These are phyloP conservation scores for Calonectria pseudoturangicola DNA, from an alignment of 2,329 filamentous ascomycete species.

Conservation along the genomic window DNA sequence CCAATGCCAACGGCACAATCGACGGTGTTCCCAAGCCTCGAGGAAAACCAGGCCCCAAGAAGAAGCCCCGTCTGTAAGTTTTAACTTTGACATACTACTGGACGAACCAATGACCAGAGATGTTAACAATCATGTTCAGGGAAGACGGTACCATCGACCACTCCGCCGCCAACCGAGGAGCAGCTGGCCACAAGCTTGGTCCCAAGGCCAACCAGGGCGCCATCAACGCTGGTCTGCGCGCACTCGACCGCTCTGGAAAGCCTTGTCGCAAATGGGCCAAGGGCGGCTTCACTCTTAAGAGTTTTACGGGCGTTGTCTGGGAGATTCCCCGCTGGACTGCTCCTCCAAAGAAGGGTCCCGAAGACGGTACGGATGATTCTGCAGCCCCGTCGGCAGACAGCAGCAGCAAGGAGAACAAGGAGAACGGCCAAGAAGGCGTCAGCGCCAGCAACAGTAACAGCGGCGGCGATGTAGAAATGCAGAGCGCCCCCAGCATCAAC, in stretches of 20 bases:
- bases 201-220: conserved; percentile 98
- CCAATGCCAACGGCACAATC: conserved; percentile 75
- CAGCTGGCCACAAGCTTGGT: conserved; percentile 86
- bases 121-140: conserved; percentile 63
- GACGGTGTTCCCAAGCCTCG: conserved; percentile 81
- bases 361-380: conserved; percentile 68
- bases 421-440: conserved; percentile 72
- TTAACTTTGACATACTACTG: neutral
- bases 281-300: conserved; percentile 89
- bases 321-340: conserved; percentile 88
- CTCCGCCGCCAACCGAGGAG: conserved; percentile 67
- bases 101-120: neutral
- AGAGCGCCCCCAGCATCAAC: conserved; percentile 70
- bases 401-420: conserved; percentile 80
- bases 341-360: conserved; percentile 73
- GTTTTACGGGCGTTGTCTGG: conserved; percentile 92
- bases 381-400: conserved; percentile 67
- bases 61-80: conserved; percentile 95
- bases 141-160: conserved; percentile 79
- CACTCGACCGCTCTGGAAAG: conserved; percentile 92
- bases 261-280: conserved; percentile 94
- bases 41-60: conserved; percentile 96
- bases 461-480: conserved; percentile 71
- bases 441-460: conserved; percentile 68
- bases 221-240: conserved; percentile 96